These are phyloP conservation scores for Scheffersomyces amazonensis DNA, from an alignment of 805 yeast species.

Conservation along the genomic window DNA sequence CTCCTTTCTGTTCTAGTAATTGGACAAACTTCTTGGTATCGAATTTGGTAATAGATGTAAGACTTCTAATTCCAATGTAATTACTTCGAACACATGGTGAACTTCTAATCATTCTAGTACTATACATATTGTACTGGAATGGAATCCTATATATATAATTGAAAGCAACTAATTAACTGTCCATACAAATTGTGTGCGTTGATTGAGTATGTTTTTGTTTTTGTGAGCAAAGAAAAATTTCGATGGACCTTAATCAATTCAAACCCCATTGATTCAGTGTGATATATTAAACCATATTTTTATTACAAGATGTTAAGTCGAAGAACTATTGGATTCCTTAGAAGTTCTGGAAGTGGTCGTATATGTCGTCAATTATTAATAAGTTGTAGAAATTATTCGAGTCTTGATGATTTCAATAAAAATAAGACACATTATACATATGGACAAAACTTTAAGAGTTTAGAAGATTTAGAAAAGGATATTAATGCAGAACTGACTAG, in stretches of 20 bases:
- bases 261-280: no score
- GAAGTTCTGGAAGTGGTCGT: no score
- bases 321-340: background rate
- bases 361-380: background rate
- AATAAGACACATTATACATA: conserved; percentile 26
- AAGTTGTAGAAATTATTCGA: conserved; percentile 8
- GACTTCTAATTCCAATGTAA: conserved; percentile 3
- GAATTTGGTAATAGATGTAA: conserved; percentile 46
- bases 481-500: conserved; percentile 8
- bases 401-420: conserved; percentile 38
- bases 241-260: no score
- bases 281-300: no score
- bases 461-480: conserved; percentile 15
- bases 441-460: conserved; percentile 18
- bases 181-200: no score
- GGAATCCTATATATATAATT: no score
- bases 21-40: conserved; percentile 76
- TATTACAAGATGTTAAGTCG: background rate
- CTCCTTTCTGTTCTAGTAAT: conserved; percentile 64
- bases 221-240: no score
- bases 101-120: no score
- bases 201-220: no score
- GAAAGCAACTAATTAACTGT: no score
- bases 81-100: no score
- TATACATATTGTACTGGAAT: no score